phyloP scores from a whole-genome alignment of 164 flowering plant genomes.

The Magnolia sinica region DNA sequence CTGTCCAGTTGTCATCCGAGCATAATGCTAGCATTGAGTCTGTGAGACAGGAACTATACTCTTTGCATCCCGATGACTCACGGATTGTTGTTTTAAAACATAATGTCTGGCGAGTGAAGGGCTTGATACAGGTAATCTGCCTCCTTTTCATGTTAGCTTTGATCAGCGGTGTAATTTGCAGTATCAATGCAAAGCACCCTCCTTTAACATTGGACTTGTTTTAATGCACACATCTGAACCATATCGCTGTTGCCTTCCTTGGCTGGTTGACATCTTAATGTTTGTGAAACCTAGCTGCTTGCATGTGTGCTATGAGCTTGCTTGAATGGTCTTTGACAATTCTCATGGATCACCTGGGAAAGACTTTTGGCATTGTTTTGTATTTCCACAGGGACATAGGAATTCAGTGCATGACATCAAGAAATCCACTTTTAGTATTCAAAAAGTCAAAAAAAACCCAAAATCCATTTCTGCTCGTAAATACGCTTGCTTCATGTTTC shows the following conservation, averaged over 20 bases:
- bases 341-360: too few species aligned
- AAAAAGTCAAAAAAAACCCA: too few species aligned
- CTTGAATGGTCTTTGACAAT: too few species aligned
- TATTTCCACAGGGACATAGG: too few species aligned
- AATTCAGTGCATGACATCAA: too few species aligned
- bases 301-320: too few species aligned
- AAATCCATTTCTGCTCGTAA: too few species aligned
- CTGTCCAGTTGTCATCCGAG: slow-evolving; percentile 61
- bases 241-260: neutral
- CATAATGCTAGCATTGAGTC: slow-evolving; percentile 67
- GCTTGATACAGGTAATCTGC: slow-evolving; percentile 65
- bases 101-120: slow-evolving; percentile 89
- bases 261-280: neutral
- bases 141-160: neutral
- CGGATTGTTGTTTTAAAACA: slow-evolving; percentile 79
- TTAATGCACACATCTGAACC: neutral
- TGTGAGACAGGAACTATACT: slow-evolving; percentile 65
- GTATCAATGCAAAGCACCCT: too few species aligned
- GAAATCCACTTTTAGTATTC: too few species aligned
- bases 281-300: neutral
- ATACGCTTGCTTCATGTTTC: too few species aligned
- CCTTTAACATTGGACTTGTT: neutral
- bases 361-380: too few species aligned
- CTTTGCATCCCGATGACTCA: slow-evolving; percentile 76
- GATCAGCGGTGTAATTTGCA: too few species aligned